Conservation (phyloP, 169 alveolate species). For the Cryptosporidium meleagridis region DNA sequence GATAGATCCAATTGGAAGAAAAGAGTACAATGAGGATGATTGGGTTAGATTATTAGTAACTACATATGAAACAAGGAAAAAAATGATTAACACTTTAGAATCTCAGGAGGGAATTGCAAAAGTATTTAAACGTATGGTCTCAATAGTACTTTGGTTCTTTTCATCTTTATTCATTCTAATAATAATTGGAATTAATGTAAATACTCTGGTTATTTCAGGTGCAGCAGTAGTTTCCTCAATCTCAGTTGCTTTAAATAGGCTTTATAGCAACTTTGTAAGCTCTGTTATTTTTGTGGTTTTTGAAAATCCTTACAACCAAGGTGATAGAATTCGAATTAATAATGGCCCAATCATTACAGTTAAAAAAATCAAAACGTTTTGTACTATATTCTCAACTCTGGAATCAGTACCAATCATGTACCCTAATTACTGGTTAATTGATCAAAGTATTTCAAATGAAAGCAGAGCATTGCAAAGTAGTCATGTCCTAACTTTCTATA, state of each 20-base stretch:
- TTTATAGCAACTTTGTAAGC: slow-evolving; percentile 88
- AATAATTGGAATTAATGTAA: slow-evolving; percentile 85
- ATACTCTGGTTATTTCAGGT: slow-evolving; percentile 88
- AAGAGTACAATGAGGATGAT: slow-evolving; percentile 55
- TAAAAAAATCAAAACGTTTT: slow-evolving; percentile 85
- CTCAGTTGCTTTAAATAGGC: slow-evolving; percentile 86
- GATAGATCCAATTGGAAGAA: slow-evolving; percentile 69
- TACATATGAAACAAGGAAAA: slow-evolving; percentile 64
- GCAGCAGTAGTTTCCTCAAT: slow-evolving; percentile 89
- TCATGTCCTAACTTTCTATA: slow-evolving; percentile 80
- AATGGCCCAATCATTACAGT: slow-evolving; percentile 86
- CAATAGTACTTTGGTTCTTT: slow-evolving; percentile 82
- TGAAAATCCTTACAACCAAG: slow-evolving; percentile 89
- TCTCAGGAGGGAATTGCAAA: slow-evolving; percentile 85
- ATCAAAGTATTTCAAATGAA: slow-evolving; percentile 86
- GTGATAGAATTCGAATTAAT: slow-evolving; percentile 86
- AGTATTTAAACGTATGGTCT: slow-evolving; percentile 84
- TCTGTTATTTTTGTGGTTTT: slow-evolving; percentile 88
- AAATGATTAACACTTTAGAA: slow-evolving; percentile 66
- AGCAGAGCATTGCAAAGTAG: slow-evolving; percentile 85
- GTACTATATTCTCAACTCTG: slow-evolving; percentile 86
- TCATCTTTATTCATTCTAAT: slow-evolving; percentile 82
- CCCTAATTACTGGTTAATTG: slow-evolving; percentile 85
- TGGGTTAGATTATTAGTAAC: slow-evolving; percentile 72
- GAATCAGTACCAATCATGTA: slow-evolving; percentile 84